Evolutionary conservation across 1,284 basidiomycete genomes (phyloP).

Genomic region (Malassezia caprae): DNA sequence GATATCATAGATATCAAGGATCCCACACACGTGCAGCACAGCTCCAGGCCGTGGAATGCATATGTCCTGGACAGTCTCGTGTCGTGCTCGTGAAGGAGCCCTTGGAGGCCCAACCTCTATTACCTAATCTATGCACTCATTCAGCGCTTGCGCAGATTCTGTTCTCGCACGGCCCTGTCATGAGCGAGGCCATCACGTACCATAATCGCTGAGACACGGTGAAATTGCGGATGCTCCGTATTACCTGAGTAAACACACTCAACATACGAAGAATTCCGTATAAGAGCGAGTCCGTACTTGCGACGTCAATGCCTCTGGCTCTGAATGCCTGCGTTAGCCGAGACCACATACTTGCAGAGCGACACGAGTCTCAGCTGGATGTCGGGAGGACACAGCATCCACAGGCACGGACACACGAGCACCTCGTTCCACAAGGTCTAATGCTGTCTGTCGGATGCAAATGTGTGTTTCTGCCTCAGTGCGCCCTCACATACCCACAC

Average conservation of each 20-base stretch:
- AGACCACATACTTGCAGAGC: neutral
- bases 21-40: neutral
- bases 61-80: neutral
- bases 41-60: neutral
- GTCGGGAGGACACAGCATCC: neutral
- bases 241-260: neutral
- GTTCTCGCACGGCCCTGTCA: neutral
- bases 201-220: neutral
- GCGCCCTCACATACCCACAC: neutral
- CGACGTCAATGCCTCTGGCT: neutral
- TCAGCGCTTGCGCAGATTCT: neutral
- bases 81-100: neutral
- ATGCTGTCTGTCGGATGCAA: constrained; percentile 5
- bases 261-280: constrained; percentile 2
- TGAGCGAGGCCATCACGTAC: neutral
- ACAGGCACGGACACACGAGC: neutral
- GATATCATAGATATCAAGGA: neutral
- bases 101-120: neutral
- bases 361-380: neutral
- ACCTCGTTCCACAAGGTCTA: neutral
- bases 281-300: constrained; percentile 2
- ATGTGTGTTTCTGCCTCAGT: constrained; percentile 1
- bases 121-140: neutral
- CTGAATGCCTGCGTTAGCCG: constrained; percentile 1
- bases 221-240: neutral